A percentile compares a stretch with the other conserved stretches of the same genome.
Evolutionary conservation across 2,329 filamentous ascomycete genomes (phyloP).

Genomic region (Botrytis paeoniae): DNA sequence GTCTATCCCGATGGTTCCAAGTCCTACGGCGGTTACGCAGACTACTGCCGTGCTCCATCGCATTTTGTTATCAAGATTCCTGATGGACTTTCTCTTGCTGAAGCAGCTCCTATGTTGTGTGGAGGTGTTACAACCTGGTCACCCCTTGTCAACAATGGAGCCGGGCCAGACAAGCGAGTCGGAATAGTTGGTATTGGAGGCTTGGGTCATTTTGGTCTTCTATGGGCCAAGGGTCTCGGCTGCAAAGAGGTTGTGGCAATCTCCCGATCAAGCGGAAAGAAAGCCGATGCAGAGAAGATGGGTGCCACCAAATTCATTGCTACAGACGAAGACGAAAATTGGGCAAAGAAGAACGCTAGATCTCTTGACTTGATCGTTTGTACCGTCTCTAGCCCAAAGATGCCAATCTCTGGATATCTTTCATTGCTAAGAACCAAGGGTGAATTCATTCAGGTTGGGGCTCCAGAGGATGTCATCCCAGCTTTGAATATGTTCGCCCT

Average conservation of each 20-base stretch:
- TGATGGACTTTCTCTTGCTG: conserved; percentile 13
- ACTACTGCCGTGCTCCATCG: conserved; percentile 17
- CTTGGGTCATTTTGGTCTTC: conserved; percentile 66
- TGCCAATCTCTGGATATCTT: conserved; percentile 62
- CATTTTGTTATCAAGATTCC: conserved; percentile 20
- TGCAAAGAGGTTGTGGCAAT: conserved; percentile 63
- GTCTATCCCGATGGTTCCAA: conserved; percentile 17
- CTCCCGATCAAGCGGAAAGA: conserved; percentile 14
- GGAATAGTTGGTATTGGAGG: conserved; percentile 71
- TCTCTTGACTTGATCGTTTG: conserved; percentile 57
- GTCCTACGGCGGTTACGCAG: conserved; percentile 17
- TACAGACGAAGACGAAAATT: conserved; percentile 12
- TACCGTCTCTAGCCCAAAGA: conserved; percentile 52
- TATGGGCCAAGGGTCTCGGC: conserved; percentile 66
- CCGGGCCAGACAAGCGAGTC: conserved; percentile 50
- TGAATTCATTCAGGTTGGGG: conserved; percentile 60
- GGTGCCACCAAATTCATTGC: conserved; percentile 18
- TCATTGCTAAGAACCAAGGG: conserved; percentile 56
- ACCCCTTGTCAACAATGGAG: conserved; percentile 17
- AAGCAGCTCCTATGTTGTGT: conserved; percentile 19
- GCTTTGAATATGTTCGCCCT: conserved; percentile 48
- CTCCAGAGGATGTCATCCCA: conserved; percentile 57
- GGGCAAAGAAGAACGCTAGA: conserved; percentile 51
- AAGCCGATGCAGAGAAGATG: conserved; percentile 20
- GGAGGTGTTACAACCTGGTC: conserved; percentile 15